Conservation (phyloP, 371 early-diverging fungal species). For the Chytridium lagenaria region DNA sequence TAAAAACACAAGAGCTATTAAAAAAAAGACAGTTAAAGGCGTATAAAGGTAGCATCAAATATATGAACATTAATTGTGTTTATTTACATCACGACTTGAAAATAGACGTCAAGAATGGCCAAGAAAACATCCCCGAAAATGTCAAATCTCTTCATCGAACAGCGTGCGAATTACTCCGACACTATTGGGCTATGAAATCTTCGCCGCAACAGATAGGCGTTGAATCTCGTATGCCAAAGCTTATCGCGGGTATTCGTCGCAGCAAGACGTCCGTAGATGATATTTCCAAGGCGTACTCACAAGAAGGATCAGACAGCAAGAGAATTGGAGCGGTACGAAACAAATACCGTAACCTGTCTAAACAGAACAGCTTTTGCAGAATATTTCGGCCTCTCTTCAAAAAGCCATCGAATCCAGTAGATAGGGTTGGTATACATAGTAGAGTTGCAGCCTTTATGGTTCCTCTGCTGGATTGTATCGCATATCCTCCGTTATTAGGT, state of each 20-base stretch:
- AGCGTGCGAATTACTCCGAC: constrained; percentile 28
- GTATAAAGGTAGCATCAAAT: too few relatives aligned
- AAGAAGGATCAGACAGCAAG: neutral
- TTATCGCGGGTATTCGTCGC: neutral
- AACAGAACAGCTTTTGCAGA: neutral
- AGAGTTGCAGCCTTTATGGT: too few relatives aligned
- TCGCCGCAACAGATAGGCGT: neutral
- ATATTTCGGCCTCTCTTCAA: neutral
- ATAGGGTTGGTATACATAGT: neutral
- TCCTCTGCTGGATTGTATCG: neutral
- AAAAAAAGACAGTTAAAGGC: constrained; percentile 6
- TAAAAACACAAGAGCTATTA: neutral
- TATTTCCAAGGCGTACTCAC: neutral
- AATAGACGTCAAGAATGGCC: too few relatives aligned
- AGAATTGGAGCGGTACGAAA: neutral
- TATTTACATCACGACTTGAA: neutral
- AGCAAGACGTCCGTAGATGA: neutral
- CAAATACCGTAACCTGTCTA: neutral
- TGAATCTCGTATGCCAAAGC: neutral
- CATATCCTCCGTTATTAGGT: too few relatives aligned
- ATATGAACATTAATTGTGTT: too few relatives aligned
- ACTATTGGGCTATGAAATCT: constrained; percentile 19
- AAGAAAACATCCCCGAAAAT: constrained; percentile 10
- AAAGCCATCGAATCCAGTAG: neutral
- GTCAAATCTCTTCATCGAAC: constrained; percentile 14